Evolutionary conservation across 2,329 filamentous ascomycete genomes (phyloP), one percentile per base, ranked within the genome.

Genomic region (Fusarium humuli): DNA sequence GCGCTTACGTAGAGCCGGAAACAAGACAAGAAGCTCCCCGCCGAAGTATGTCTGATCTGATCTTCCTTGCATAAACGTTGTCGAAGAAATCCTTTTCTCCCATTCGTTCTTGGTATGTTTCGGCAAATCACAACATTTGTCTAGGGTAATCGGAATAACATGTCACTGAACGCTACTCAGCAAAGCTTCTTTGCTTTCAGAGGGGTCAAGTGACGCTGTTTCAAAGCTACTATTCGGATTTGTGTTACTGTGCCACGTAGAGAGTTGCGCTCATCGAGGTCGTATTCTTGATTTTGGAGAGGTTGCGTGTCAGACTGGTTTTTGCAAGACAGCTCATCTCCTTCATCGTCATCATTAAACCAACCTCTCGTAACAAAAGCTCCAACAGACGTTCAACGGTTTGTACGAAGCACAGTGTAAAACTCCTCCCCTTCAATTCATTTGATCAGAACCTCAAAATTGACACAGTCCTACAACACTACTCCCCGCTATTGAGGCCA

Each of bases 61-160:
- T 70, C 62, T 34, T 23, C 67, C 57, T 23, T 70, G 53, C 62
- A 70, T 67, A 68, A 68, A 61, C 44, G 57, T 50, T 70, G 58
- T 65, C 16, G 29, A 32, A 16, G 20, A 32, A 14, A 40, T 41
- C 12, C 22, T 64, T 25, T n/a, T 16, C 0, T 40, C 14, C 70
- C 34, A 67, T 70, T 71, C 67, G 67, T 50, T n/a, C 49, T 45
- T n/a, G 45, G 45, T 46, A 37, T 54, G 25, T 41, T 34, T 45
- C 23, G 29, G 46, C 52, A 60, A 34, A 55, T 44, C 30, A 44
- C 34, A 44, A 37, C 49, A 45, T 44, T 25, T 22, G 11, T 70
- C 67, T 54, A 70, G 62, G 67, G 67, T 70, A 70, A 48, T 59
- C 54, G 32, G 60, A 58, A 54, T 44, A 44, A 27, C 22, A 54